phyloP scores from a whole-genome alignment of 2,329 filamentous ascomycete species.

The Fusarium pseudonygamai region DNA sequence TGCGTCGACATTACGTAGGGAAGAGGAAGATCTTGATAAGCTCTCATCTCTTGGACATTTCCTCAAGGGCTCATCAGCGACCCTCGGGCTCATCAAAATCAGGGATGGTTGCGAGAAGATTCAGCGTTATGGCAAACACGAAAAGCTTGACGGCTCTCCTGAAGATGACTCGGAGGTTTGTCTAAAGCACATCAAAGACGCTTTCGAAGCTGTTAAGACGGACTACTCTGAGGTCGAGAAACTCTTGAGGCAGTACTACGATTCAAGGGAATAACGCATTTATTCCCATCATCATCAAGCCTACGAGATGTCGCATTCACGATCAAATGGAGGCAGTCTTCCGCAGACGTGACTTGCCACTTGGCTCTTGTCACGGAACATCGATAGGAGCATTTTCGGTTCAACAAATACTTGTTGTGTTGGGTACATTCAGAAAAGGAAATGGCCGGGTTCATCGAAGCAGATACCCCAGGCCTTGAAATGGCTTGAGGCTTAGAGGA shows the following conservation, averaged over 20 bases:
- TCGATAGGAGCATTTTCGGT: conserved; percentile 8
- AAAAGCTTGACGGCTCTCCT: conserved; percentile 78
- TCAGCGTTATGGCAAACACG: conserved; percentile 86
- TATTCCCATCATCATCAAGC: conserved; percentile 13
- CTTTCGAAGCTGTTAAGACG: conserved; percentile 74
- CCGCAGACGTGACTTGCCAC: conserved; percentile 9
- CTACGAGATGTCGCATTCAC: not conserved
- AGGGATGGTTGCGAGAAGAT: conserved; percentile 96
- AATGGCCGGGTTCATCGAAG: conserved; percentile 32
- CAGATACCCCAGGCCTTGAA: conserved; percentile 31
- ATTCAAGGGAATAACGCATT: conserved; percentile 27
- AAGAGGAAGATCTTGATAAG: conserved; percentile 72
- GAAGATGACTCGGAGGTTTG: conserved; percentile 74
- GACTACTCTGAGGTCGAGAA: conserved; percentile 81
- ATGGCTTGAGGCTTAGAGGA: conserved; percentile 31
- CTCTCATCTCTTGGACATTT: conserved; percentile 92
- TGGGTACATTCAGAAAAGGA: conserved; percentile 25
- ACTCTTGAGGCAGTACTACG: conserved; percentile 74
- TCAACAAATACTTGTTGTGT: conserved; percentile 17
- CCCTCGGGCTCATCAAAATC: conserved; percentile 88
- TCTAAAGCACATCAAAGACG: conserved; percentile 74
- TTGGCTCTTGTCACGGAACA: not conserved
- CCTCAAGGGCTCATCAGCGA: conserved; percentile 96
- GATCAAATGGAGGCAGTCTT: not conserved
- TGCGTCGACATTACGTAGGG: conserved; percentile 56